A percentile compares a stretch with the other conserved stretches of the same genome.
Evolutionary conservation across 2,329 filamentous ascomycete genomes (phyloP).

Genomic region (Clonostachys chloroleuca): DNA sequence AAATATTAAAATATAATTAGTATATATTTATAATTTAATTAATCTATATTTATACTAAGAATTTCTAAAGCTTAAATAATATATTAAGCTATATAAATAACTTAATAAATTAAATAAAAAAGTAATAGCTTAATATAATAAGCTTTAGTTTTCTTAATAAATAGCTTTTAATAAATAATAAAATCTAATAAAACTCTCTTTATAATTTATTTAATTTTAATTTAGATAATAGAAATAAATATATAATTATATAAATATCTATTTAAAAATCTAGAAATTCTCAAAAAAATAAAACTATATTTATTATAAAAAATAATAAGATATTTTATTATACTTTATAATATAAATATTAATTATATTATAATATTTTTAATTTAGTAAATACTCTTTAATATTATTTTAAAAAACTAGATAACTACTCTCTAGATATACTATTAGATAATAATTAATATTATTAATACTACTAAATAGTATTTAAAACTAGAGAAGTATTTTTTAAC

Average conservation of each 20-base stretch:
- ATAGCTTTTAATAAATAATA: not conserved
- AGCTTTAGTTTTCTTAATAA: not conserved
- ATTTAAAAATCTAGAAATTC: not conserved
- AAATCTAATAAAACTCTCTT: not conserved
- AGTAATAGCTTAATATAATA: not conserved
- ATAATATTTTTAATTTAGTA: too few relatives aligned
- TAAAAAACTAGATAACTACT: too few relatives aligned
- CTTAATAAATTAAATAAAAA: not conserved
- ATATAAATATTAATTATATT: too few relatives aligned
- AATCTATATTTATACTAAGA: not conserved
- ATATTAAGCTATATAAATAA: not conserved
- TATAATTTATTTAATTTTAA: not conserved
- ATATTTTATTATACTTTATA: too few relatives aligned
- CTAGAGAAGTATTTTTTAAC: too few relatives aligned
- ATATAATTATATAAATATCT: not conserved
- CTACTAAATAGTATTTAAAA: too few relatives aligned
- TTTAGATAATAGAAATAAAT: not conserved
- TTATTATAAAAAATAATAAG: too few relatives aligned
- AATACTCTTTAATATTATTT: too few relatives aligned
- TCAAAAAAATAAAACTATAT: too few relatives aligned
- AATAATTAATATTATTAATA: too few relatives aligned
- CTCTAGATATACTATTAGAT: too few relatives aligned
- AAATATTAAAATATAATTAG: not conserved
- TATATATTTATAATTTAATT: not conserved
- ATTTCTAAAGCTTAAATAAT: not conserved